Conservation (phyloP, 2,329 filamentous ascomycete genomes). For the Trichoderma gracile region DNA sequence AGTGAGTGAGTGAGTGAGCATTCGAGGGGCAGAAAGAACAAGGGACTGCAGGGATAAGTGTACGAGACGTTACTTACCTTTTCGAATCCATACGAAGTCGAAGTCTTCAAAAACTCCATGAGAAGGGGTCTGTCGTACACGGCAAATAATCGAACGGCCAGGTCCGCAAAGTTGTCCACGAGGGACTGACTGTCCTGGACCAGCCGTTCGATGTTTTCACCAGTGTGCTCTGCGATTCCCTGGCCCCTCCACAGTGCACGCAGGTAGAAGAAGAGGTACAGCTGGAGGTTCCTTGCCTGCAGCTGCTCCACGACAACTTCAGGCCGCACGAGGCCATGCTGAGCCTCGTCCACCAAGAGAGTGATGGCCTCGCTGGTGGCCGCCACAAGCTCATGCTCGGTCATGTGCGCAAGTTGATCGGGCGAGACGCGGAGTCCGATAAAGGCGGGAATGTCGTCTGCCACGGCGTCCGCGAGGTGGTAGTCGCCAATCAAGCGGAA, state of each 20-base stretch:
- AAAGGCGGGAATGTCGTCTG: conserved; percentile 86
- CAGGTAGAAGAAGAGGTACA: conserved; percentile 92
- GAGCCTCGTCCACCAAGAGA: conserved; percentile 85
- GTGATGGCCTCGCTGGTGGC: conserved; percentile 80
- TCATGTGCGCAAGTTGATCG: conserved; percentile 65
- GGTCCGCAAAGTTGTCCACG: conserved; percentile 83
- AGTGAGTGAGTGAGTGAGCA: neutral
- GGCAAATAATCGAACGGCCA: conserved; percentile 83
- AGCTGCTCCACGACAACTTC: conserved; percentile 78
- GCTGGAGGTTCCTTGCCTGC: conserved; percentile 61
- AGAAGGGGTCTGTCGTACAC: conserved; percentile 76
- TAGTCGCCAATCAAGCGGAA: conserved; percentile 84
- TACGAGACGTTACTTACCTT: conserved; percentile 46
- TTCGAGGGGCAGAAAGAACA: conserved; percentile 21
- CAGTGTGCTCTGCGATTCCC: conserved; percentile 56
- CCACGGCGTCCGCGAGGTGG: conserved; percentile 85
- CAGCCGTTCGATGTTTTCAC: conserved; percentile 57
- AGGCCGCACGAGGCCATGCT: conserved; percentile 80
- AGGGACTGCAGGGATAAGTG: too few relatives aligned
- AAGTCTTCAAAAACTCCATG: conserved; percentile 83
- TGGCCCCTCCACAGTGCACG: conserved; percentile 81
- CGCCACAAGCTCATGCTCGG: conserved; percentile 71
- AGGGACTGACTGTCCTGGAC: conserved; percentile 64
- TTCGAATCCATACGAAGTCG: conserved; percentile 86
- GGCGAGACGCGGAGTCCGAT: conserved; percentile 82